These are phyloP conservation scores for Acanthamoeba sp. DNA, from an alignment of 208 protist species.

Conservation along the genomic window DNA sequence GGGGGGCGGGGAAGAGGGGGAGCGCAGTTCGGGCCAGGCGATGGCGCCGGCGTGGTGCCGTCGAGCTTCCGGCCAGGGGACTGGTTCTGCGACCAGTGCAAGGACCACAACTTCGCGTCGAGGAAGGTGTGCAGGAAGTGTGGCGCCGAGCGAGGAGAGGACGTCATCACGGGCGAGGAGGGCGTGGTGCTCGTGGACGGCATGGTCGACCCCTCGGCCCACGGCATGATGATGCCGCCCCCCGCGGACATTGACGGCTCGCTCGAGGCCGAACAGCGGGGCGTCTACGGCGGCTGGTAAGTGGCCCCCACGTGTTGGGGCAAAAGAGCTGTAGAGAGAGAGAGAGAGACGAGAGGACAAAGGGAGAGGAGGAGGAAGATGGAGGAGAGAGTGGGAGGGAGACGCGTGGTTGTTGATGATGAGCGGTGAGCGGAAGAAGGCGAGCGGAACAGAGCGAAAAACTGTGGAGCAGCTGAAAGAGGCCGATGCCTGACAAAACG, in stretches of 20 bases:
- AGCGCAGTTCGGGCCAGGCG: neutral
- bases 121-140: conserved; percentile 58
- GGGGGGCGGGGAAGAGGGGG: conserved; percentile 26
- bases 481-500: neutral
- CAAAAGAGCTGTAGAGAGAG: neutral
- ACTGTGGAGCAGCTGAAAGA: neutral
- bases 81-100: conserved; percentile 66
- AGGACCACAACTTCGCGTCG: conserved; percentile 68
- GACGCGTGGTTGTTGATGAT: too few species aligned
- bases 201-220: conserved; percentile 4
- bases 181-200: conserved; percentile 30
- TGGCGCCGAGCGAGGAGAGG: conserved; percentile 11
- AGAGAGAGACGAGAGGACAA: neutral
- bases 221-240: conserved; percentile 1
- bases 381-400: too few species aligned
- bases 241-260: neutral
- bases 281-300: neutral
- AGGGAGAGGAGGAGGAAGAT: neutral
- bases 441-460: too few species aligned
- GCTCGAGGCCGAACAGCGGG: neutral
- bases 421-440: neutral
- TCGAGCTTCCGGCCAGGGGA: conserved; percentile 50
- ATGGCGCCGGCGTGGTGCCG: neutral
- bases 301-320: too few species aligned
- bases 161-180: conserved; percentile 9